Conservation (phyloP, 2,329 filamentous ascomycete genomes). For the Ciborinia camelliae region DNA sequence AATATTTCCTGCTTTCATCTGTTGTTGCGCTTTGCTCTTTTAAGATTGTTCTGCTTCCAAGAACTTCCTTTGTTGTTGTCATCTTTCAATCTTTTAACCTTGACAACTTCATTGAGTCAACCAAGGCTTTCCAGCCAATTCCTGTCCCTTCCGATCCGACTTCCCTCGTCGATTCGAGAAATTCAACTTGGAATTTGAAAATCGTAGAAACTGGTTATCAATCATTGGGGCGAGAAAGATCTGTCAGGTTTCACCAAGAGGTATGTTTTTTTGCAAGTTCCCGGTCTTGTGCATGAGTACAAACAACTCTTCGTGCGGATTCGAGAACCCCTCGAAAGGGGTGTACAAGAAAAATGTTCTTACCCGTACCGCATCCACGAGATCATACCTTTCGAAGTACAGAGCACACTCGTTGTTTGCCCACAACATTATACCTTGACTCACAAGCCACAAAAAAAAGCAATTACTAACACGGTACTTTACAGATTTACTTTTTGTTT, state of each 20-base stretch:
- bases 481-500: conserved; percentile 2
- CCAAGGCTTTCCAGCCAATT: conserved; percentile 12
- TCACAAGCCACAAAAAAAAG: neutral
- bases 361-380: conserved; percentile 15
- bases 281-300: conserved; percentile 13
- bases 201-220: neutral
- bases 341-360: conserved; percentile 12
- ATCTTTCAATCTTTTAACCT: neutral
- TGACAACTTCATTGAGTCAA: neutral
- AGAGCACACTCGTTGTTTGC: conserved; percentile 13
- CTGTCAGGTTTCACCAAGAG: conserved; percentile 17
- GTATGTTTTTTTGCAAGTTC: conserved; percentile 13
- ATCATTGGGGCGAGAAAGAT: conserved; percentile 6
- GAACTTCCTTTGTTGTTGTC: conserved; percentile 11
- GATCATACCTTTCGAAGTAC: conserved; percentile 13
- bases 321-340: conserved; percentile 15
- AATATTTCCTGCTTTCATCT: conserved; percentile 1
- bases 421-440: conserved; percentile 3
- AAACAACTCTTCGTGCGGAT: conserved; percentile 15
- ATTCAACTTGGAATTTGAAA: neutral
- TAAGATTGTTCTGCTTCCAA: neutral
- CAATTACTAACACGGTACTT: conserved; percentile 11
- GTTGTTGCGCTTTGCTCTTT: neutral
- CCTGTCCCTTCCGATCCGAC: conserved; percentile 13
- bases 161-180: neutral